Base-by-base conservation (phyloP, 2,329 filamentous ascomycete genomes). In the Sarocladiaceae sp. region DNA sequence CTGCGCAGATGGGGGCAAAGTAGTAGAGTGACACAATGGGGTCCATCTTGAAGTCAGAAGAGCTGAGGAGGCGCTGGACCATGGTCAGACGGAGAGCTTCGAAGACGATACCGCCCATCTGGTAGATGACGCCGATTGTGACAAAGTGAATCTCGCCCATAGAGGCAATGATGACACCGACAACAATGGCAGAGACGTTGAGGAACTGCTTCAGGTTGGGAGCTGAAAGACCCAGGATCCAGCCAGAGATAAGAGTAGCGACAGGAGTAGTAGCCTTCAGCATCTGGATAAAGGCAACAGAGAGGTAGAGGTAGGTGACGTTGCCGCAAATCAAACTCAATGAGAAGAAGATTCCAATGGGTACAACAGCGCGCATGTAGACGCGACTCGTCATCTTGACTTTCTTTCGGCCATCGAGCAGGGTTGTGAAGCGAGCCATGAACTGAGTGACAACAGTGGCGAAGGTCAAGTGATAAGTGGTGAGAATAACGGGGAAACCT, bases 241-340 rank as follows among this genome's bases (percentile, higher is more conserved):
- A 97, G 59, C 90, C 90, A 36, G 90, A 87, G 59, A 97, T 73
- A 35, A 99, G 83, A 50, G 97, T 92, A 51, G 91, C 92, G 54
- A 97, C 92, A 15, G 94, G 94, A 28, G 90, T 97, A 39, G 91
- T 97, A 59, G 94, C 94, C 88, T 97, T 97, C 71, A 97, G 85
- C 93, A 97, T 97, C 79, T 97, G 93, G 65, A 97, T 97, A 71
- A 97, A 97, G 55, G 93, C 88, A 54, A 97, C 93, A 60, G 88
- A 94, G 56, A 97, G 83, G 72, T 97, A 96, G 52, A 97, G 82
- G 68, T 97, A 97, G 62, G 93, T 91, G 72, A 96, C 74, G 76
- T 97, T 97, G 66, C 92, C 91, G 72, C 91, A 97, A 68, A 97
- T 97, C 76, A 97, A 80, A 72, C 88, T 94, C 76, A 97, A 77